A percentile compares a stretch with the other conserved stretches of the same genome.
Conservation (phyloP, 139 green algal species). For the Chlamydomonas applanata region DNA sequence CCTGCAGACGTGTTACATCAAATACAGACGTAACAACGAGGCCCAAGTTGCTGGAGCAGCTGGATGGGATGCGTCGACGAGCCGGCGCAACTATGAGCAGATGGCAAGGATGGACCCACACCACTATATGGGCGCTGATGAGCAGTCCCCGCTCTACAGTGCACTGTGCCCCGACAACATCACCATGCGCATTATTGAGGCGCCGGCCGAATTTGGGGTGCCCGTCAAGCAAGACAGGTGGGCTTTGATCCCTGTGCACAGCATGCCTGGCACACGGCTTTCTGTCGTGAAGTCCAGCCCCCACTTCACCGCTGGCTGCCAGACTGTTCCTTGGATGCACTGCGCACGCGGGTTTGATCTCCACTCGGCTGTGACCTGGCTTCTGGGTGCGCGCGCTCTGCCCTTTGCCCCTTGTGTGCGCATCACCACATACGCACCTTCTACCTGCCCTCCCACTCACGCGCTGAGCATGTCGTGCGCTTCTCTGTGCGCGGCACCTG, state of each 20-base stretch:
- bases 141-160: background rate
- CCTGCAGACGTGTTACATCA: conserved; percentile 51
- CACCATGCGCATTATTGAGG: conserved; percentile 49
- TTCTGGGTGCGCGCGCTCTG: too few species aligned
- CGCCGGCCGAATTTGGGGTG: conserved; percentile 59
- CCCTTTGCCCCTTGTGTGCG: too few species aligned
- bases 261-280: background rate
- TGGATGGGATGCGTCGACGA: conserved; percentile 40
- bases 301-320: too few species aligned
- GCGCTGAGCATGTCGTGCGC: background rate
- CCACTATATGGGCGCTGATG: background rate
- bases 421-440: too few species aligned
- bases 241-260: background rate
- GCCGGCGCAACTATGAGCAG: conserved; percentile 28
- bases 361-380: too few species aligned
- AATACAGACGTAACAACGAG: conserved; percentile 41
- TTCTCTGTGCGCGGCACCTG: background rate
- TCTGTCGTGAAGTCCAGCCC: too few species aligned
- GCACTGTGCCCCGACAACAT: conserved; percentile 27
- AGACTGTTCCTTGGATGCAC: too few species aligned
- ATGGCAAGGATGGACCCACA: conserved; percentile 4
- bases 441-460: background rate
- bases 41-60: conserved; percentile 21
- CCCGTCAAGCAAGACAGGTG: conserved; percentile 71
- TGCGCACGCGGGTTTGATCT: too few species aligned